phyloP scores from a whole-genome alignment of 2,329 filamentous ascomycete genomes.

The Raffaelea arxii region DNA sequence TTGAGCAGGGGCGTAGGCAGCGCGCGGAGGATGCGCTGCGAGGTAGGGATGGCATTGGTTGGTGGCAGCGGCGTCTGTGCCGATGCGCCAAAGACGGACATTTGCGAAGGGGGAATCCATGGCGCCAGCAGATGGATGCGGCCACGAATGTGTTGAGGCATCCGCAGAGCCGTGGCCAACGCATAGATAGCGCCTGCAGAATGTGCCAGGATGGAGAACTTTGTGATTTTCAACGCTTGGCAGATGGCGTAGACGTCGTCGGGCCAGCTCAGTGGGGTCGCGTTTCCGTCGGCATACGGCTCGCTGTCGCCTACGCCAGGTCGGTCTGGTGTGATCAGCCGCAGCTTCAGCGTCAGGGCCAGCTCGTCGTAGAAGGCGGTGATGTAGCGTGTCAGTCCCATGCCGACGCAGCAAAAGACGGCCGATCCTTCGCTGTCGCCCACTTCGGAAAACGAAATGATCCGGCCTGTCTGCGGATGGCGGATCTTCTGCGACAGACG shows the following conservation, averaged over 20 bases:
- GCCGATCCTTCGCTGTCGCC: constrained; percentile 85
- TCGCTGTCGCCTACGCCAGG: constrained; percentile 92
- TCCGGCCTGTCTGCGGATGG: constrained; percentile 75
- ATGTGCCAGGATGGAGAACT: constrained; percentile 93
- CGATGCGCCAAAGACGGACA: constrained; percentile 67
- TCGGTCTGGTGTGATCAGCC: constrained; percentile 86
- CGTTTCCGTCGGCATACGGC: constrained; percentile 68
- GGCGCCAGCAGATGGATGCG: constrained; percentile 90
- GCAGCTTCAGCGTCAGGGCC: constrained; percentile 75
- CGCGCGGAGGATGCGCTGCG: constrained; percentile 81
- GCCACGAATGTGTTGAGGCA: constrained; percentile 91
- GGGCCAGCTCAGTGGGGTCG: constrained; percentile 88
- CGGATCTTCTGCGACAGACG: constrained; percentile 80
- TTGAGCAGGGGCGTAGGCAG: constrained; percentile 85
- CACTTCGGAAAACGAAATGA: constrained; percentile 94
- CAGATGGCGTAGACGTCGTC: constrained; percentile 90
- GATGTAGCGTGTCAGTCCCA: constrained; percentile 92
- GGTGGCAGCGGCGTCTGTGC: constrained; percentile 60
- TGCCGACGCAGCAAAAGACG: constrained; percentile 93
- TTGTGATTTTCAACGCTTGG: constrained; percentile 80
- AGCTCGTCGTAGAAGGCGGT: constrained; percentile 97
- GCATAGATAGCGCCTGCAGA: constrained; percentile 98
- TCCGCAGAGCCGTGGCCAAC: constrained; percentile 83
- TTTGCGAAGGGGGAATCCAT: constrained; percentile 93
- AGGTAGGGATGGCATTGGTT: constrained; percentile 78